Evolutionary conservation across 1,284 basidiomycete genomes (phyloP).

Genomic region (Ustanciosporium gigantosporum): DNA sequence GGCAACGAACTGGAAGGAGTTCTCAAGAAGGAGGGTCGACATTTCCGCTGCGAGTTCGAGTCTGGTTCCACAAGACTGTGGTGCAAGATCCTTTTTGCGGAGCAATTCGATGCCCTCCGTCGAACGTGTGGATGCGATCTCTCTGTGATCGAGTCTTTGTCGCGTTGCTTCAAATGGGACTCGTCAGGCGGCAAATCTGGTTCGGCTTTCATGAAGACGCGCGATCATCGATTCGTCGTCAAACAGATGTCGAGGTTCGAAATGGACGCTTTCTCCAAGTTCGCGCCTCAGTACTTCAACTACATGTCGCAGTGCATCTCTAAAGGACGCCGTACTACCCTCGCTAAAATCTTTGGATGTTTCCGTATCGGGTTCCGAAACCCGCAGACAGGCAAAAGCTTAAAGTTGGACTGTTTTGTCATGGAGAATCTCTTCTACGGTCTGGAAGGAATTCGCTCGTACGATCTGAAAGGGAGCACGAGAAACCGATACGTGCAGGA

Average conservation of each 20-base stretch:
- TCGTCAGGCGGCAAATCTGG: conserved; percentile 94
- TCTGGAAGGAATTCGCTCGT: conserved; percentile 74
- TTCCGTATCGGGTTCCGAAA: conserved; percentile 93
- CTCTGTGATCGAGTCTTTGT: conserved; percentile 88
- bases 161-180: conserved; percentile 95
- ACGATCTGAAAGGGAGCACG: conserved; percentile 58
- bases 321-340: conserved; percentile 79
- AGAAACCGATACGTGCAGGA: conserved; percentile 72
- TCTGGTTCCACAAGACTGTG: conserved; percentile 81
- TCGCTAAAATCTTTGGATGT: conserved; percentile 97
- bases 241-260: conserved; percentile 93
- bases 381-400: conserved; percentile 74
- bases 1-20: conserved; percentile 42
- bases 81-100: conserved; percentile 92
- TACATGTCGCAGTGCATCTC: conserved; percentile 74
- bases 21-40: conserved; percentile 51
- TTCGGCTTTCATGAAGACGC: conserved; percentile 84
- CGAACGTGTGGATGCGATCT: conserved; percentile 89
- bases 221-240: conserved; percentile 96
- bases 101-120: conserved; percentile 93
- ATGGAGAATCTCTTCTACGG: conserved; percentile 98
- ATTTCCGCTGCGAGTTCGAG: conserved; percentile 59
- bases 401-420: conserved; percentile 91
- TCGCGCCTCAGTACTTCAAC: conserved; percentile 95
- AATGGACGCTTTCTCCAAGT: conserved; percentile 91